Conservation (phyloP, 2,329 filamentous ascomycete genomes). For the Fusarium udum region DNA sequence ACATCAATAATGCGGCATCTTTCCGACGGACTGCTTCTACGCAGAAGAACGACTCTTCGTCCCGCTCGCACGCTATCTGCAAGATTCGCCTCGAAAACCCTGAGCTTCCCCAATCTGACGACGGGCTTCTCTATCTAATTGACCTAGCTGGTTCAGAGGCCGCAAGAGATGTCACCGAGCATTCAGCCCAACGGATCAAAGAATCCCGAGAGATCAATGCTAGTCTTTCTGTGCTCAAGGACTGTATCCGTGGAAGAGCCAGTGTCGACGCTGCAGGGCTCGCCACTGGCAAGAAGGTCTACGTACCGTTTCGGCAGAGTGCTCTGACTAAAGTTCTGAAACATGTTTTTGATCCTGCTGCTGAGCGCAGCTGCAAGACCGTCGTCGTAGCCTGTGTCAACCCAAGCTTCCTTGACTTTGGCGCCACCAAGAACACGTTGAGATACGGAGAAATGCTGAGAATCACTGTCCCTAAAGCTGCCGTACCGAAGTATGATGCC, state of each 20-base stretch:
- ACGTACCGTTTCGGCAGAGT: conserved; percentile 59
- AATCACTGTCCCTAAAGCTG: conserved; percentile 48
- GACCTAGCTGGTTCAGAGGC: conserved; percentile 61
- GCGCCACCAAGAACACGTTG: conserved; percentile 58
- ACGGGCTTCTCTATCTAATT: conserved; percentile 57
- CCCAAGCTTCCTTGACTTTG: conserved; percentile 55
- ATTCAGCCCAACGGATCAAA: conserved; percentile 55
- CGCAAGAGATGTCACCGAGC: conserved; percentile 53
- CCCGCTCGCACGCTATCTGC: conserved; percentile 59
- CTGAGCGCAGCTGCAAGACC: conserved; percentile 52
- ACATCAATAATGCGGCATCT: conserved; percentile 50
- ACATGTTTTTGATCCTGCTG: conserved; percentile 58
- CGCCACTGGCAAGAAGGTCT: conserved; percentile 44
- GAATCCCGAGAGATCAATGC: conserved; percentile 59
- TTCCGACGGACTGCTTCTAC: conserved; percentile 56
- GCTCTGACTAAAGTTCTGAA: conserved; percentile 59
- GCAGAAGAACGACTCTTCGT: conserved; percentile 57
- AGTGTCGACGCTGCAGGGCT: conserved; percentile 44
- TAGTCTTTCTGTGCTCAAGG: conserved; percentile 60
- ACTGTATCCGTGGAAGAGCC: conserved; percentile 60
- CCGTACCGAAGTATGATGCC: conserved; percentile 37
- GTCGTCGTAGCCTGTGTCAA: conserved; percentile 59
- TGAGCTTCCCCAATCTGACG: conserved; percentile 41
- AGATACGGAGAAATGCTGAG: conserved; percentile 59
- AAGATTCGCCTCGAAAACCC: conserved; percentile 55